These are phyloP conservation scores for Irpex sp. DNA, from an alignment of 1,284 basidiomycete genomes.

Conservation along the genomic window DNA sequence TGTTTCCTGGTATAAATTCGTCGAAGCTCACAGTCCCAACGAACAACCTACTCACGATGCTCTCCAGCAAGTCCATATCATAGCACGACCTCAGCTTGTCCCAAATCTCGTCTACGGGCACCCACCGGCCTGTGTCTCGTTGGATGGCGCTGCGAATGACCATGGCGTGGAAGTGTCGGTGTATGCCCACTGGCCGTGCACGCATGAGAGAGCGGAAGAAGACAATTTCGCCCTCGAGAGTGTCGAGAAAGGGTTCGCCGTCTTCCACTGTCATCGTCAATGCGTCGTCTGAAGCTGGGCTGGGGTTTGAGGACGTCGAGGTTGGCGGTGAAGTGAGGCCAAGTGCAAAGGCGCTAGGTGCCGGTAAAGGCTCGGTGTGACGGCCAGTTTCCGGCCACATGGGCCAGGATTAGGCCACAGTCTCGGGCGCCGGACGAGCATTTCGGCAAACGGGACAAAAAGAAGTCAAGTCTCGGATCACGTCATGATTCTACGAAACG, in stretches of 20 bases:
- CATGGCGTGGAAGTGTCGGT: slow-evolving; percentile 76
- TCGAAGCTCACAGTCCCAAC: slow-evolving; percentile 1
- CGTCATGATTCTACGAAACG: neutral
- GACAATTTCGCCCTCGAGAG: slow-evolving; percentile 74
- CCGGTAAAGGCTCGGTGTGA: neutral
- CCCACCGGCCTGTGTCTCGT: slow-evolving; percentile 62
- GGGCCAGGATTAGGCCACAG: neutral
- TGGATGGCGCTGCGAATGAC: slow-evolving; percentile 68
- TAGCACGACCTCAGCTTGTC: slow-evolving; percentile 68
- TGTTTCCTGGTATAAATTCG: slow-evolving; percentile 41
- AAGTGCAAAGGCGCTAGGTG: neutral
- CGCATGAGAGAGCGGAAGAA: slow-evolving; percentile 79
- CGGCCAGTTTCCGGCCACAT: neutral
- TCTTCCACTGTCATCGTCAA: slow-evolving; percentile 19
- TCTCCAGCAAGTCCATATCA: slow-evolving; percentile 75
- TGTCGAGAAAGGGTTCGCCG: slow-evolving; percentile 46
- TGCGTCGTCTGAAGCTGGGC: neutral
- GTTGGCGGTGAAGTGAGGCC: neutral
- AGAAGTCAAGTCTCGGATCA: neutral
- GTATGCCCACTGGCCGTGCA: slow-evolving; percentile 72
- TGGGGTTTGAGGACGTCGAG: neutral
- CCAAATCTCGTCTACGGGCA: slow-evolving; percentile 70
- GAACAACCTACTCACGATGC: slow-evolving; percentile 49
- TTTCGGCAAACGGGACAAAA: neutral
- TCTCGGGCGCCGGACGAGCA: neutral